phyloP scores from a whole-genome alignment of 257 asterid genomes.

The Pogostemon cablin region DNA sequence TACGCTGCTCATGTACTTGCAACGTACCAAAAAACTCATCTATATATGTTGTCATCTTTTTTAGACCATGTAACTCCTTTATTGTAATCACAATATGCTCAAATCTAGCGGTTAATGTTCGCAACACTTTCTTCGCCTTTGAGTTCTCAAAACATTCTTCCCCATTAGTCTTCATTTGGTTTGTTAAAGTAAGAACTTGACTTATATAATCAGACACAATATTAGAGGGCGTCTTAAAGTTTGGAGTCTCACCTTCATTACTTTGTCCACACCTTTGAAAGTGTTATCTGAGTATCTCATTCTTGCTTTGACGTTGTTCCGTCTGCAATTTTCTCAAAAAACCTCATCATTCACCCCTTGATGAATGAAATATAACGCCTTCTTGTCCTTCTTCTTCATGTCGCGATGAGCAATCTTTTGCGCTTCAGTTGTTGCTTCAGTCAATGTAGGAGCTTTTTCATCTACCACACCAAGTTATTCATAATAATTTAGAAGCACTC shows the following conservation, averaged over 20 bases:
- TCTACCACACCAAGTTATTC: conserved; percentile 24
- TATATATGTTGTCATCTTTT: not conserved
- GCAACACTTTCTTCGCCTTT: conserved; percentile 10
- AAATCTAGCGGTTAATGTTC: not conserved
- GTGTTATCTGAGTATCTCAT: too few relatives aligned
- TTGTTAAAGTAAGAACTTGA: conserved; percentile 4
- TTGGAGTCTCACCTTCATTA: too few relatives aligned
- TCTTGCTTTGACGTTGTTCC: not conserved
- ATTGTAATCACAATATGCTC: conserved; percentile 25
- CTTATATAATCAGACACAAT: not conserved
- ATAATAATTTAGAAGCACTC: conserved; percentile 27
- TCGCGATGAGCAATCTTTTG: conserved; percentile 3
- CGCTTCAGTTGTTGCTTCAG: not conserved
- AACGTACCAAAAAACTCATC: not conserved
- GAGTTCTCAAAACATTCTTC: conserved; percentile 1
- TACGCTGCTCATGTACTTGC: conserved; percentile 16
- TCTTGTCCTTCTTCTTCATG: conserved; percentile 27
- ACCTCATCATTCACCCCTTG: conserved; percentile 32
- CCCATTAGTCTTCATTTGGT: conserved; percentile 24
- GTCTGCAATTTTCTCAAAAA: conserved; percentile 24
- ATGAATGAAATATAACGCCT: conserved; percentile 31
- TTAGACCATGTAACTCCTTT: conserved; percentile 4
- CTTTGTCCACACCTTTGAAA: too few relatives aligned
- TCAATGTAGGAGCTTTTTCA: not conserved
- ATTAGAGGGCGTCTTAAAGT: too few relatives aligned